phyloP scores from a whole-genome alignment of 805 yeast species.

The Jamesozyma spencerorum region DNA sequence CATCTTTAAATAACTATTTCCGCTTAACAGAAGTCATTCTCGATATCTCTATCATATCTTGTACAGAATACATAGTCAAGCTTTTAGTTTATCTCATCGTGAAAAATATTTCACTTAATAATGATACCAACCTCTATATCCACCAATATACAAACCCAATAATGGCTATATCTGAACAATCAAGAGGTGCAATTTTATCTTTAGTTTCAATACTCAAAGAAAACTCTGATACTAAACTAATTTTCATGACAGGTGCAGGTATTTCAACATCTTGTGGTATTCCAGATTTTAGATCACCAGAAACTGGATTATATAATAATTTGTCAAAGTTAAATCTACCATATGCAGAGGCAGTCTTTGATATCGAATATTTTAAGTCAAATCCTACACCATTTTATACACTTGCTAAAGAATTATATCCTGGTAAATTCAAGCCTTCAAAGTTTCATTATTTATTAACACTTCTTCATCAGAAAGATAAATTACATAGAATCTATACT shows the following conservation, averaged over 20 bases:
- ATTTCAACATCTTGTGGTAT: constrained; percentile 89
- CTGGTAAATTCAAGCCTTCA: constrained; percentile 81
- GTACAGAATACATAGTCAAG: too few species aligned
- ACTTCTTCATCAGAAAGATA: constrained; percentile 53
- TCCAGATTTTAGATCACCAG: constrained; percentile 90
- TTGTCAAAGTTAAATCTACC: constrained; percentile 67
- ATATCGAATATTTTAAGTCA: constrained; percentile 66
- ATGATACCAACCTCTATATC: too few species aligned
- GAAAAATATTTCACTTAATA: too few species aligned
- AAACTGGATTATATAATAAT: constrained; percentile 81
- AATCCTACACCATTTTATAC: constrained; percentile 80
- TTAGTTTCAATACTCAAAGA: constrained; percentile 11
- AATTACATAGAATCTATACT: constrained; percentile 66
- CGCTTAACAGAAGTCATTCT: too few species aligned
- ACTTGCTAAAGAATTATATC: constrained; percentile 75
- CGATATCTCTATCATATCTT: too few species aligned
- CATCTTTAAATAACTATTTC: too few species aligned
- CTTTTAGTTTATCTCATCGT: too few species aligned
- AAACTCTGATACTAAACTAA: constrained; percentile 34
- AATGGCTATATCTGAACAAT: neutral
- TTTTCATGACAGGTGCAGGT: constrained; percentile 86
- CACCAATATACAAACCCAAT: too few species aligned
- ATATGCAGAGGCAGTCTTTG: constrained; percentile 92
- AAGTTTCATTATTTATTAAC: constrained; percentile 67
- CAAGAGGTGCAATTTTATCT: constrained; percentile 3